These are phyloP conservation scores for Pythium pyrilobum DNA, from an alignment of 352 stramenopile genomes.

Conservation along the genomic window DNA sequence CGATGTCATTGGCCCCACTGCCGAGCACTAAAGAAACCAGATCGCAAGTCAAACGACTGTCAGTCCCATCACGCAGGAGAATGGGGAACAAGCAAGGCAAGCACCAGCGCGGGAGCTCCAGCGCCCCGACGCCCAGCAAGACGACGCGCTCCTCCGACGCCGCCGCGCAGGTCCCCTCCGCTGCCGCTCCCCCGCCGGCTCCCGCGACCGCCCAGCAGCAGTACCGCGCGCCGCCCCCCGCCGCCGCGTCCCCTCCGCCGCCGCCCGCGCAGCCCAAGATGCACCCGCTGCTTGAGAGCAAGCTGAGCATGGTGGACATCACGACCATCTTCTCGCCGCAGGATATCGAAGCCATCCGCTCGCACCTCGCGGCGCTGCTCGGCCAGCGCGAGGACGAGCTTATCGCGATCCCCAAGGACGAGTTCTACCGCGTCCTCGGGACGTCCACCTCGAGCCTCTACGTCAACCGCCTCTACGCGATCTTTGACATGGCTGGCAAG, in stretches of 20 bases:
- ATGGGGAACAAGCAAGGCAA: conserved; percentile 88
- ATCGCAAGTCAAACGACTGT: conserved; percentile 1
- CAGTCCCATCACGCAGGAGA: not conserved
- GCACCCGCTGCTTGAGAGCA: conserved; percentile 54
- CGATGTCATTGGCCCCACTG: no score
- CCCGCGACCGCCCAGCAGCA: conserved; percentile 7
- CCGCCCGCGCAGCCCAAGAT: conserved; percentile 6
- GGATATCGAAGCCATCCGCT: conserved; percentile 76
- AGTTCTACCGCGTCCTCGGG: conserved; percentile 84
- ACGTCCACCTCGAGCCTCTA: conserved; percentile 69
- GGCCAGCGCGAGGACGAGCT: conserved; percentile 60
- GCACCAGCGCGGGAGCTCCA: conserved; percentile 24
- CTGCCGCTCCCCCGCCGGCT: conserved; percentile 4
- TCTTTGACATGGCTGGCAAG: conserved; percentile 80
- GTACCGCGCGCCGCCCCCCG: conserved; percentile 7
- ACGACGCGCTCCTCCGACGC: not conserved
- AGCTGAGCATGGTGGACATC: conserved; percentile 68
- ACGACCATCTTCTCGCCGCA: conserved; percentile 67
- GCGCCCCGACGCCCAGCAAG: conserved; percentile 4
- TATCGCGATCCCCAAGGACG: conserved; percentile 77
- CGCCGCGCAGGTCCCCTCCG: not conserved
- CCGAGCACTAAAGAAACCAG: not conserved
- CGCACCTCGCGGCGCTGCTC: conserved; percentile 63
- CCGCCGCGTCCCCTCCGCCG: not conserved
- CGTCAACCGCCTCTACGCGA: conserved; percentile 79